phyloP scores from a whole-genome alignment of 768 basidiomycete genomes.

The Leucocoprinus birnbaumii region DNA sequence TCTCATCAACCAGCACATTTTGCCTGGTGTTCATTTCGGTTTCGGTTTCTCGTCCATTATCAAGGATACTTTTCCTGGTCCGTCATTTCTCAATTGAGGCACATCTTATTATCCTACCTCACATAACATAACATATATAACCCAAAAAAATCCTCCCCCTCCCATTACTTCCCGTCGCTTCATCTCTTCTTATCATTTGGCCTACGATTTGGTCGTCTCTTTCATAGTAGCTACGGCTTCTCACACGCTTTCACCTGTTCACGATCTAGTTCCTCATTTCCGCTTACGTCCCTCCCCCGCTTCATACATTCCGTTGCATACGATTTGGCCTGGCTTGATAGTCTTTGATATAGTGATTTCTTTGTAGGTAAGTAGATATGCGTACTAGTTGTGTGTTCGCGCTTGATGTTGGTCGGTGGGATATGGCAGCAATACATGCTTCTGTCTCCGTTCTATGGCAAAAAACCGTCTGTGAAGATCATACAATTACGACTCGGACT shows the following conservation, averaged over 20 bases:
- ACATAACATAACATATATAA: slow-evolving; percentile 5
- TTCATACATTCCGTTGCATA: slow-evolving; percentile 12
- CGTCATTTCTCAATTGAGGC: slow-evolving; percentile 2
- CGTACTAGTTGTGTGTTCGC: slow-evolving; percentile 19
- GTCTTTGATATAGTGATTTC: too few species aligned
- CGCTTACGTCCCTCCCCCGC: slow-evolving; percentile 16
- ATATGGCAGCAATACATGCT: slow-evolving; percentile 31
- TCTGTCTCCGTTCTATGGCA: slow-evolving; percentile 18
- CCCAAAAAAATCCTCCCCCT: slow-evolving; percentile 15
- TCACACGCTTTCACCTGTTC: slow-evolving; percentile 15
- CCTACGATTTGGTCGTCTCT: slow-evolving; percentile 19
- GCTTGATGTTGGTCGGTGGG: slow-evolving; percentile 22
- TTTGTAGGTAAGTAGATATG: slow-evolving; percentile 48
- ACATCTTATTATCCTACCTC: slow-evolving; percentile 13
- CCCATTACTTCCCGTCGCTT: slow-evolving; percentile 27
- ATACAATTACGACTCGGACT: too few species aligned
- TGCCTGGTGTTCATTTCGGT: slow-evolving; percentile 8
- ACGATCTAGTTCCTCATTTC: slow-evolving; percentile 15
- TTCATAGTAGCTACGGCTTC: slow-evolving; percentile 12
- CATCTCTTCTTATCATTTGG: slow-evolving; percentile 27
- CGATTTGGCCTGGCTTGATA: slow-evolving; percentile 17
- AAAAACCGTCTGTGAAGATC: background rate
- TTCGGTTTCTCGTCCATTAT: slow-evolving; percentile 4
- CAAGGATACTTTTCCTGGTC: slow-evolving; percentile 7
- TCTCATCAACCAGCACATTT: background rate